Evolutionary conservation across 257 asterid genomes (phyloP).

Genomic region (Solanum virginianum): DNA sequence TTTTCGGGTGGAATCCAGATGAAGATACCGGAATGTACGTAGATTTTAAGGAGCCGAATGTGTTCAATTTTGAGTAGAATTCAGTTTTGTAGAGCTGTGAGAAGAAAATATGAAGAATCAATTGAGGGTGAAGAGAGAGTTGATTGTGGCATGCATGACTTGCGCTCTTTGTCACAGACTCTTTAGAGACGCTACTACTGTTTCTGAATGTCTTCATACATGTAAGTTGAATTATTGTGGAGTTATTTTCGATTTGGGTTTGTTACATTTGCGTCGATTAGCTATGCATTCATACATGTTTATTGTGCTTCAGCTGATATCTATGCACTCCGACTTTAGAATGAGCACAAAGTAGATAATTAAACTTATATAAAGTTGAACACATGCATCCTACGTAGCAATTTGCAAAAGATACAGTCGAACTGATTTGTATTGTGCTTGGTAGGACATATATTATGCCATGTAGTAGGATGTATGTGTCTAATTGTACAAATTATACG

Average conservation of each 20-base stretch:
- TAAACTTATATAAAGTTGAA: no score
- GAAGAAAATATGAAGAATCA: constrained; percentile 30
- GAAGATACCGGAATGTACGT: constrained; percentile 26
- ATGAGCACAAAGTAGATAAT: no score
- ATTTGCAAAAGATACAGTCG: background rate
- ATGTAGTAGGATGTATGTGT: background rate
- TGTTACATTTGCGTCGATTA: background rate
- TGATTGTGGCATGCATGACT: constrained; percentile 53
- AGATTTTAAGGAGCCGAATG: background rate
- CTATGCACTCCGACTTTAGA: background rate
- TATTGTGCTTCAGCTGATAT: background rate
- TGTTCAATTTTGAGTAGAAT: background rate
- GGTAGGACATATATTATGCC: background rate
- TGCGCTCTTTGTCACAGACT: constrained; percentile 47
- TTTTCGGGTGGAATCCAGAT: constrained; percentile 24
- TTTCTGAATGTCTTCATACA: constrained; percentile 49
- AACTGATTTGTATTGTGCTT: background rate
- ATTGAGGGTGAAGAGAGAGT: constrained; percentile 26
- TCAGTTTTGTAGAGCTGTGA: background rate
- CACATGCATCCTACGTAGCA: background rate
- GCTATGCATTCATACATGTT: background rate
- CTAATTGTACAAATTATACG: background rate
- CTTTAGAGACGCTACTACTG: constrained; percentile 47
- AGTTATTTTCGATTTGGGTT: background rate
- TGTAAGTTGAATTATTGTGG: background rate